Evolutionary conservation across 805 yeast species (phyloP).

Genomic region (Myxozyma lipomycoides): DNA sequence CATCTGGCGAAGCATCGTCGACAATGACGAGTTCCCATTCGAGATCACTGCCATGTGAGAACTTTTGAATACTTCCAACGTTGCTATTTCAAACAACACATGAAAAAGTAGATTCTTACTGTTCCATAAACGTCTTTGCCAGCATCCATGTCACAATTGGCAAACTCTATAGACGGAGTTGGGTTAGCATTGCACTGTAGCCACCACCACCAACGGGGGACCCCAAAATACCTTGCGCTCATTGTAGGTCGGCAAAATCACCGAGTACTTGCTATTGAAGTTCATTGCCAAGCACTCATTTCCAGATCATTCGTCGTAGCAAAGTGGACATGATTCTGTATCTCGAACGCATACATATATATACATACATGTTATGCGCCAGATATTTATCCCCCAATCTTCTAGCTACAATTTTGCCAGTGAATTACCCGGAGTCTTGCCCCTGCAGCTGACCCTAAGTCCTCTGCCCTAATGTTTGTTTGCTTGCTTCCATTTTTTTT

Average conservation of each 20-base stretch:
- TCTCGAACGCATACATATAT: no score
- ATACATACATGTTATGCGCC: no score
- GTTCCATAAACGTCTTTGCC: slow-evolving; percentile 59
- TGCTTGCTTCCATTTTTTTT: no score
- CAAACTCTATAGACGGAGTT: slow-evolving; percentile 47
- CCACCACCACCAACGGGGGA: slow-evolving; percentile 15
- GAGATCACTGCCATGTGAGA: slow-evolving; percentile 37
- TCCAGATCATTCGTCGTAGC: no score
- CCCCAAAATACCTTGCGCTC: slow-evolving; percentile 50
- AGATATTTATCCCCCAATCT: no score
- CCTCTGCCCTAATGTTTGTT: no score
- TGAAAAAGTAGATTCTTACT: slow-evolving; percentile 25
- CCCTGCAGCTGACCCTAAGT: no score
- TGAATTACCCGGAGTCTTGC: no score
- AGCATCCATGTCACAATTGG: slow-evolving; percentile 68
- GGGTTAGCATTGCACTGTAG: not conserved
- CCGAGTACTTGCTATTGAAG: slow-evolving; percentile 54
- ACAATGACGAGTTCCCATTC: slow-evolving; percentile 77
- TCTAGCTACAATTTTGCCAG: no score
- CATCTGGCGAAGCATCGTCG: slow-evolving; percentile 78
- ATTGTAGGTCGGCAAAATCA: slow-evolving; percentile 73
- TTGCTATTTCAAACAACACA: no score
- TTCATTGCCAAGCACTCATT: no score
- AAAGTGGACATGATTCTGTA: no score
- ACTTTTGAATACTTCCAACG: not conserved